These are phyloP conservation scores for Xylaria sp. DNA, from an alignment of 2,329 filamentous ascomycete genomes.

Conservation along the genomic window DNA sequence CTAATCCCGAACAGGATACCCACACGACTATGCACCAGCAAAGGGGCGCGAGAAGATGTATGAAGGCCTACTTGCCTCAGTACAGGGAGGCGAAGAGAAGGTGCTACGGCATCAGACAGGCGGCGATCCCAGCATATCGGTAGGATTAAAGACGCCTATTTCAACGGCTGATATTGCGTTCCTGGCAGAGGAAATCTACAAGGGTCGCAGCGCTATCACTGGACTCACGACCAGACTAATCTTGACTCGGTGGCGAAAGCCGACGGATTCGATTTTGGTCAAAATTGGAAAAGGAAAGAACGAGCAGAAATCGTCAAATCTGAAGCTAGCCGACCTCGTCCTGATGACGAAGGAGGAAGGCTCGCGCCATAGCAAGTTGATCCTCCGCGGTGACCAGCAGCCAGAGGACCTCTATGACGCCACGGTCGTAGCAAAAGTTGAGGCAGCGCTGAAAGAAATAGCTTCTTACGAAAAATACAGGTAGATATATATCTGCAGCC, in stretches of 20 bases:
- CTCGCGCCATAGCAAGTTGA: slow-evolving; percentile 77
- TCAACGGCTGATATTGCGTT: slow-evolving; percentile 86
- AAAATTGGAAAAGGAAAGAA: slow-evolving; percentile 71
- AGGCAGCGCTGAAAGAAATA: slow-evolving; percentile 74
- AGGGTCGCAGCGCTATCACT: slow-evolving; percentile 83
- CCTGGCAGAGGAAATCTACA: slow-evolving; percentile 87
- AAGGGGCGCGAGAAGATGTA: slow-evolving; percentile 94
- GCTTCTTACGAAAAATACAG: slow-evolving; percentile 66
- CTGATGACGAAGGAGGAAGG: slow-evolving; percentile 52
- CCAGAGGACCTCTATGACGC: slow-evolving; percentile 79
- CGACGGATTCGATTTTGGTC: slow-evolving; percentile 65
- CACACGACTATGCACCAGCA: slow-evolving; percentile 80
- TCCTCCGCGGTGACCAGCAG: slow-evolving; percentile 75
- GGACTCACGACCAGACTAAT: slow-evolving; percentile 82
- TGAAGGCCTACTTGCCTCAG: slow-evolving; percentile 77
- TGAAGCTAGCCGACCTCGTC: slow-evolving; percentile 55
- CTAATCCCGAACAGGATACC: slow-evolving; percentile 71
- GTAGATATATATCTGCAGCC: slow-evolving; percentile 30
- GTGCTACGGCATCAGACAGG: slow-evolving; percentile 66
- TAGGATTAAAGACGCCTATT: slow-evolving; percentile 82
- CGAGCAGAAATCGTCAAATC: slow-evolving; percentile 79
- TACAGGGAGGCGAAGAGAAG: slow-evolving; percentile 84
- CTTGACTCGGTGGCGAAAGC: slow-evolving; percentile 82
- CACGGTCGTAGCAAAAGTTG: slow-evolving; percentile 73
- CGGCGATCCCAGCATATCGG: slow-evolving; percentile 59